These are phyloP conservation scores for Carpinus fangiana DNA, from an alignment of 306 rosid species.

Conservation along the genomic window DNA sequence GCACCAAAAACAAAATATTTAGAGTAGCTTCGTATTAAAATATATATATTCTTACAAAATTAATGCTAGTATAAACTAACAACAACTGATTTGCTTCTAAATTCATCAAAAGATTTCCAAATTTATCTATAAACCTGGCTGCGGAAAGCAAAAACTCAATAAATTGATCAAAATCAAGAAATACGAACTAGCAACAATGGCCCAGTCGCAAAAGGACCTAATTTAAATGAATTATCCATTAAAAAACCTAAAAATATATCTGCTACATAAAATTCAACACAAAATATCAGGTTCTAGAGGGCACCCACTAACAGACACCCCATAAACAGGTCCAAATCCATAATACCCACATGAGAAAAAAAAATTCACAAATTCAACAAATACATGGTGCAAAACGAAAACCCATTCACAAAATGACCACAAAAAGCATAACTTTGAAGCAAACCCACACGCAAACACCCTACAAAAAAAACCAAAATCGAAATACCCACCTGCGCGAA, in stretches of 20 bases:
- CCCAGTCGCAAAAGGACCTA: background rate
- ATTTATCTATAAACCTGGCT: background rate
- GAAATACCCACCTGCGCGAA: background rate
- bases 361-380: background rate
- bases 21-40: background rate
- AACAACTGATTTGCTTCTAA: background rate
- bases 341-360: background rate
- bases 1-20: background rate
- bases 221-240: background rate
- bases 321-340: background rate
- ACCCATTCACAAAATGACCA: background rate
- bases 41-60: background rate
- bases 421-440: background rate
- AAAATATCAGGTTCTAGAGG: background rate
- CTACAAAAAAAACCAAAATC: background rate
- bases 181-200: background rate
- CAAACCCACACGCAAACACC: background rate
- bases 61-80: background rate
- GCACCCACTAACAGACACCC: background rate
- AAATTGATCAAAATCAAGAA: background rate
- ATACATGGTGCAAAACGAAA: background rate
- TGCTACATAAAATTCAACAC: background rate
- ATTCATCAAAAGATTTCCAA: background rate
- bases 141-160: background rate
- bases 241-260: background rate